phyloP scores from a whole-genome alignment of 768 basidiomycete genomes.

The Suillus paluster region DNA sequence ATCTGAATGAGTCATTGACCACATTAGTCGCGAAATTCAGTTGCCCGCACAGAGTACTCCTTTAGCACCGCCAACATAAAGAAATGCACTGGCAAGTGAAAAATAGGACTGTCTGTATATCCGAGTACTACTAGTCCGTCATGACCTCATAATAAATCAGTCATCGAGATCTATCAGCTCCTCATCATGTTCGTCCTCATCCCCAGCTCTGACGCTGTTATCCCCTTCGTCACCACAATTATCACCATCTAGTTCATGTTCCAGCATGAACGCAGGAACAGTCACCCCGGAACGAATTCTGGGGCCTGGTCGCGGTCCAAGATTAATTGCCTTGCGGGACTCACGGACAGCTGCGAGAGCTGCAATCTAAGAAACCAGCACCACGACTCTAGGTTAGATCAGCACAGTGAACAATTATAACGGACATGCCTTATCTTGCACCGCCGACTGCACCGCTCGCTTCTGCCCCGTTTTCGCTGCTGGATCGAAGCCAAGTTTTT shows the following conservation, averaged over 20 bases:
- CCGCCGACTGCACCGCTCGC: constrained; percentile 41
- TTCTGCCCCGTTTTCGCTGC: constrained; percentile 56
- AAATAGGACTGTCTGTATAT: background rate
- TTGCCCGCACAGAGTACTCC: too few relatives aligned
- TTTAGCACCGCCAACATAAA: background rate
- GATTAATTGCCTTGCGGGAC: constrained; percentile 54
- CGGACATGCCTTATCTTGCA: constrained; percentile 61
- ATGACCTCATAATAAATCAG: constrained; percentile 6
- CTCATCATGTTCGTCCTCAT: constrained; percentile 35
- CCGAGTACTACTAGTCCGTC: background rate
- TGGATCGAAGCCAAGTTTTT: constrained; percentile 81
- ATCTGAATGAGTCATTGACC: too few relatives aligned
- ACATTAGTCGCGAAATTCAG: too few relatives aligned
- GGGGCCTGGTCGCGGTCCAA: constrained; percentile 68
- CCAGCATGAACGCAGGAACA: constrained; percentile 37
- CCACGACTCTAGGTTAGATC: background rate
- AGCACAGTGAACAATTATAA: background rate
- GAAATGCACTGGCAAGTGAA: background rate
- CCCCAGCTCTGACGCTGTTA: constrained; percentile 17
- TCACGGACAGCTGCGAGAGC: constrained; percentile 56
- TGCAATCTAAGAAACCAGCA: constrained; percentile 48
- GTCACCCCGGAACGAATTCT: constrained; percentile 66
- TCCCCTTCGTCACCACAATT: constrained; percentile 16
- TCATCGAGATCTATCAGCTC: constrained; percentile 25
- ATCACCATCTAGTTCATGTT: constrained; percentile 11